Evolutionary conservation across 139 green algal species (phyloP), one percentile per base, ranked within the genome.

Genomic region (Chlamydomonas schloesseri): DNA sequence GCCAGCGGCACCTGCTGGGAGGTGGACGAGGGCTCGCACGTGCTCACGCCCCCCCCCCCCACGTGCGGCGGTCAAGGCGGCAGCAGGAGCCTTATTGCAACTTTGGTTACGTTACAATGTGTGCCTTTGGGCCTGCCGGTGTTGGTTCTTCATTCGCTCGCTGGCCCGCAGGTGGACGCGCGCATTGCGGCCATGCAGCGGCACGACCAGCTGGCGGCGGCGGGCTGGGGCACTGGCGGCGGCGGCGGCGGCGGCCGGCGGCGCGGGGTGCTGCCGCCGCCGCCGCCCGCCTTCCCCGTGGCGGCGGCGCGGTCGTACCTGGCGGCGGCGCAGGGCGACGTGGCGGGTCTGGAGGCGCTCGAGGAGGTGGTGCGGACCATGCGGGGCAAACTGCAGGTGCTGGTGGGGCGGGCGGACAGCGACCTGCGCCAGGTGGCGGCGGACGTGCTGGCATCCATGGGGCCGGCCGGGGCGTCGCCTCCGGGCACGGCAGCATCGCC

Each of bases 331-430:
- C 33, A 37, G 11, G 14, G 11, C 20, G 80, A 68, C 3, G 80
- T 78, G 67, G 50, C 13, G 67, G 80, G 80, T 13, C 69, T 86
- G 80, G 80, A 77, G 68, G 47, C 37, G 80, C 34, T 86, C 50
- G 80, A 86, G 65, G 80, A 58, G 68, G 80, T 86, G 68, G 68
- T 86, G 68, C 20, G 50, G 53, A n/a, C 68, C n/a, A 86, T 86
- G 80, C 57, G 80, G 50, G 57, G 31, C 15, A 77, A 78, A 31
- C 67, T 86, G 65, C 67, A 87, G 81, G 55, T 71, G 33, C 33
- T 87, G 15, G 69, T 87, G 69, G 81, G 81, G 28, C 33, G 6
- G 6, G 81, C 72, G 20, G 68, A 50, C 23, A 28, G 34, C 15
- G 81, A 87, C 55, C 81, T 78, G 9, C 69, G 69, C 11, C 33